Base-by-base conservation (phyloP, 2,329 filamentous ascomycete genomes). In the Nemania sp. region DNA sequence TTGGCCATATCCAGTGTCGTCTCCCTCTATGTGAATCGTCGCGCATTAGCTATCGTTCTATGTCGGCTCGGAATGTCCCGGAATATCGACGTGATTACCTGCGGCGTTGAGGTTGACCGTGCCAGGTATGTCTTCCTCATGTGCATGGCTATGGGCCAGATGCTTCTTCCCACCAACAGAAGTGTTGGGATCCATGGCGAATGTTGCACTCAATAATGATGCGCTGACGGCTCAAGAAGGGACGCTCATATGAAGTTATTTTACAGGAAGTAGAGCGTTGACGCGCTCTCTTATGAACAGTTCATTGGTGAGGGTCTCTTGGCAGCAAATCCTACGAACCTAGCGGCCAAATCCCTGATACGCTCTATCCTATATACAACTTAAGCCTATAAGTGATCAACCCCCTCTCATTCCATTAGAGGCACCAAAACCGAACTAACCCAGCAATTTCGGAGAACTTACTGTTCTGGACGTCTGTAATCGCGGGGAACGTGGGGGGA, bases 101-200 rank as follows among this genome's bases (percentile, higher is more conserved):
- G 62, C 60, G 13, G 60, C 65, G 43, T 66, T 67, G 45, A 71
- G 68, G 48, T 72, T 67, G 6, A 72, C 69, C 6, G 69, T 72
- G 13, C 69, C 70, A 2, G 70, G 69, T 25, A 72, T 59, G 17
- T 60, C 61, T 43, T 70, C 70, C 46, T 72, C 69, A n/a, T 69
- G 69, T 34, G 70, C 70, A 57, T 72, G 70, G 34, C 70, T 72
- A 54, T 69, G 69, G 29, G 66, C 57, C n/a, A 72, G 65, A 58
- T 70, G 68, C 47, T 59, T 62, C 12, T 58, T 60, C 20, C 43
- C 35, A 20, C 52, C 62, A 17, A 54, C 54, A 34, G 43, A 45
- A 7, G 13, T 18, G 51, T 48, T 59, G 21, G 59, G 54, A 63
- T 51, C 50, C 69, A 71, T 71, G 29, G 6, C 57, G 17, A 9